Percentiles rank a stretch among this genome's conserved stretches.
These are phyloP conservation scores for Multifurca ochricompacta DNA, from an alignment of 768 basidiomycete species.

Conservation along the genomic window DNA sequence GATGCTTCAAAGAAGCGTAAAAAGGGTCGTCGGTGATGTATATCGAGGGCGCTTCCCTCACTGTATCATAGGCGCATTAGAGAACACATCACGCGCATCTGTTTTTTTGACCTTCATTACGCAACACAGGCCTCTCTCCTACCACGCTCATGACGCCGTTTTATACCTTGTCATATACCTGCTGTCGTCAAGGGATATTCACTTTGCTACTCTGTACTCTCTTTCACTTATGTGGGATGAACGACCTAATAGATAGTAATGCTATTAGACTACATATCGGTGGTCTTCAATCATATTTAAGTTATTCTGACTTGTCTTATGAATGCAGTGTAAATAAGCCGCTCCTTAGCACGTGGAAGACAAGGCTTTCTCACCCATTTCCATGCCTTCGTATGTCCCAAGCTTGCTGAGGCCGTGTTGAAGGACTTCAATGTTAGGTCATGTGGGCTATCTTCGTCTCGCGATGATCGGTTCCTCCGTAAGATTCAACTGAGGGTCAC, in stretches of 20 bases:
- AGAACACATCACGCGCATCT: neutral
- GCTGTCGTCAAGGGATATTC: neutral
- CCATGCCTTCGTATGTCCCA: too few species aligned
- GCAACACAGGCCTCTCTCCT: neutral
- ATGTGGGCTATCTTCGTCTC: too few species aligned
- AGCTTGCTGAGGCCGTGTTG: too few species aligned
- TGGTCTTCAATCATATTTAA: too few species aligned
- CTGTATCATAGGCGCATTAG: slow-evolving; percentile 5
- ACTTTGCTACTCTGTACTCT: neutral
- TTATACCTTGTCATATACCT: neutral
- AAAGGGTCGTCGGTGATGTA: slow-evolving; percentile 26
- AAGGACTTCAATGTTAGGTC: too few species aligned
- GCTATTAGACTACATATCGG: neutral
- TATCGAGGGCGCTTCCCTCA: neutral
- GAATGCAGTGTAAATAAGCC: too few species aligned
- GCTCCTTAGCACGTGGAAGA: too few species aligned
- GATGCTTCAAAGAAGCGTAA: slow-evolving; percentile 41
- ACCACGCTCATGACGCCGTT: neutral
- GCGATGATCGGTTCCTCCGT: too few species aligned
- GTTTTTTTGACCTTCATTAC: neutral
- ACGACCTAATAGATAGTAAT: neutral
- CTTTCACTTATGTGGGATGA: neutral
- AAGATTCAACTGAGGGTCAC: too few species aligned
- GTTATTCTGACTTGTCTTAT: too few species aligned
- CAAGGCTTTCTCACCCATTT: too few species aligned